phyloP scores from a whole-genome alignment of 352 stramenopile genomes.

The Phytopythium helicoides region DNA sequence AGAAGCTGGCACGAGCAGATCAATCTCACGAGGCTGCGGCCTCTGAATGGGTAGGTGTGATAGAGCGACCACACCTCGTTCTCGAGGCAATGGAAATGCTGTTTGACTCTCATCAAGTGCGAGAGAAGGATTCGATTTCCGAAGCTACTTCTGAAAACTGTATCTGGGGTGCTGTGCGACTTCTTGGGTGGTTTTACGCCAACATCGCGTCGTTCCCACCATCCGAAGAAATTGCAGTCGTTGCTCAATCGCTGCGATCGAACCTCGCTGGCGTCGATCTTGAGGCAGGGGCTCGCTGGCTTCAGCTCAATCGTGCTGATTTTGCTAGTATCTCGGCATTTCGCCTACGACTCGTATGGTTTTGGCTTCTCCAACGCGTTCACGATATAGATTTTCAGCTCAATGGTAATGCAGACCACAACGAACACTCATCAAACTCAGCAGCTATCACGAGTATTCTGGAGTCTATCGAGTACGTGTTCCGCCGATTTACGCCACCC shows the following conservation, averaged over 20 bases:
- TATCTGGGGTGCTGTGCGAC: constrained; percentile 10
- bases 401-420: no score
- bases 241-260: constrained; percentile 18
- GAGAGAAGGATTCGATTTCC: constrained; percentile 4
- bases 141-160: constrained; percentile 16
- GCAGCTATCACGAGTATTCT: constrained; percentile 33
- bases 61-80: constrained; percentile 20
- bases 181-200: constrained; percentile 55
- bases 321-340: constrained; percentile 28
- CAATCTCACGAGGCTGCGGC: no score
- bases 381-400: constrained; percentile 9
- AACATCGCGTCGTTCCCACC: constrained; percentile 8
- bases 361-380: constrained; percentile 51
- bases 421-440: no score
- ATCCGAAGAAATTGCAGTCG: constrained; percentile 12
- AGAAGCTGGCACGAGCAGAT: no score
- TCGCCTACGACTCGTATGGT: constrained; percentile 51
- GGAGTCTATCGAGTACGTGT: constrained; percentile 58
- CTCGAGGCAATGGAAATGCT: constrained; percentile 23
- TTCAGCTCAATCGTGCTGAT: constrained; percentile 36
- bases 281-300: constrained; percentile 24
- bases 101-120: constrained; percentile 18
- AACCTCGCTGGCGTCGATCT: constrained; percentile 19
- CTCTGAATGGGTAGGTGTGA: constrained; percentile 29
- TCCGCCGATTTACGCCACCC: constrained; percentile 45